phyloP scores from a whole-genome alignment of 2,329 filamentous ascomycete genomes.

The Truncatella angustata region DNA sequence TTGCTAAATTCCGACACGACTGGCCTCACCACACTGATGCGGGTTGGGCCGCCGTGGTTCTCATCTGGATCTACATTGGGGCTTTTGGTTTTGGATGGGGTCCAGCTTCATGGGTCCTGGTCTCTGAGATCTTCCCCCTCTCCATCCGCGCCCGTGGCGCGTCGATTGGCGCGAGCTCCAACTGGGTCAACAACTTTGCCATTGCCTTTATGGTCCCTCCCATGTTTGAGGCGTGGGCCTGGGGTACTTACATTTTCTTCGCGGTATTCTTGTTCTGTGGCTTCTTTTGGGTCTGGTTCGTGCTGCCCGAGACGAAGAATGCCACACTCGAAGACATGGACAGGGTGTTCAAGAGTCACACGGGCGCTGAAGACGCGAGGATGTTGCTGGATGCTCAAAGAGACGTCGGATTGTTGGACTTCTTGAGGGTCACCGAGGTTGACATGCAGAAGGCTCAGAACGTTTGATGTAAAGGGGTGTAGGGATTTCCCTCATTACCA shows the following conservation, averaged over 20 bases:
- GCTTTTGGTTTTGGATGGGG: slow-evolving; percentile 59
- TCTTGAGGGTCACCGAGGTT: slow-evolving; percentile 10
- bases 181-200: slow-evolving; percentile 64
- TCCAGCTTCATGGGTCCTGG: slow-evolving; percentile 46
- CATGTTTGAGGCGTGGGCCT: slow-evolving; percentile 49
- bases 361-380: slow-evolving; percentile 11
- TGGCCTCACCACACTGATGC: slow-evolving; percentile 49
- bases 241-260: slow-evolving; percentile 59
- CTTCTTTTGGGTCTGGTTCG: slow-evolving; percentile 27
- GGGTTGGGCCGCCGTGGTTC: slow-evolving; percentile 37
- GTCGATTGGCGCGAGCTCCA: slow-evolving; percentile 55
- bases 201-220: slow-evolving; percentile 59
- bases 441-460: slow-evolving; percentile 2
- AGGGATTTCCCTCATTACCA: too few relatives aligned
- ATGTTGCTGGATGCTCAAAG: slow-evolving; percentile 11
- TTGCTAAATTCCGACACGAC: slow-evolving; percentile 42
- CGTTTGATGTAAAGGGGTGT: too few relatives aligned
- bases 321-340: slow-evolving; percentile 33
- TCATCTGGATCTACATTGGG: slow-evolving; percentile 58
- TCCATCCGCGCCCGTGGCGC: slow-evolving; percentile 63
- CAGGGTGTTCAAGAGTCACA: slow-evolving; percentile 21
- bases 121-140: slow-evolving; percentile 60
- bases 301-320: slow-evolving; percentile 54
- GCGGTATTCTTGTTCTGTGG: slow-evolving; percentile 57
- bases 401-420: slow-evolving; percentile 28